These are phyloP conservation scores for Yarrowia alimentaria DNA, from an alignment of 805 yeast species.

Conservation along the genomic window DNA sequence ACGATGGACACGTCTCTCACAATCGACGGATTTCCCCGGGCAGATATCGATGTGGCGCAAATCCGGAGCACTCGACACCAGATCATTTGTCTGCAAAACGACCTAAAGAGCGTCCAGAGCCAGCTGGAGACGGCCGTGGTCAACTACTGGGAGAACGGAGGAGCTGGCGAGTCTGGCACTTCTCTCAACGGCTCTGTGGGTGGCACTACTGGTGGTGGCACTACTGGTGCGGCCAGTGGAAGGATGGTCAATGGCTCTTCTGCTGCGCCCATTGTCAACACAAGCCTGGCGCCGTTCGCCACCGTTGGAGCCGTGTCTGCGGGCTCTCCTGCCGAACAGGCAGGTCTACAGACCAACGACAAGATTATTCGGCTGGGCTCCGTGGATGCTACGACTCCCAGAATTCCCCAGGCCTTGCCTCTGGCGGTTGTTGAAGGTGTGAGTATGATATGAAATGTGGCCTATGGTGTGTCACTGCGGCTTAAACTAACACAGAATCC, in stretches of 20 bases:
- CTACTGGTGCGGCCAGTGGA: neutral
- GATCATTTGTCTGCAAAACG: slow-evolving; percentile 69
- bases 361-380: slow-evolving; percentile 53
- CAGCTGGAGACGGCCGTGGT: slow-evolving; percentile 50
- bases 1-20: slow-evolving; percentile 67
- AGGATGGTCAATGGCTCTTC: too few relatives aligned
- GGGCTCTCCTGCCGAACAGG: slow-evolving; percentile 55
- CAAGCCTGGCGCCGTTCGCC: slow-evolving; percentile 38
- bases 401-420: slow-evolving; percentile 10
- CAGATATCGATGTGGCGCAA: slow-evolving; percentile 75
- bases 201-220: too few relatives aligned
- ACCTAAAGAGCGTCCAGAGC: slow-evolving; percentile 51
- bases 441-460: slow-evolving; percentile 9
- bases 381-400: slow-evolving; percentile 53
- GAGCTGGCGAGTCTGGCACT: slow-evolving; percentile 19
- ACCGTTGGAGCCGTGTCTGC: slow-evolving; percentile 49
- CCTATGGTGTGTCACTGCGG: too few relatives aligned
- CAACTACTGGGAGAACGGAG: slow-evolving; percentile 37
- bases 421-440: slow-evolving; percentile 9
- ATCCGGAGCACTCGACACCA: slow-evolving; percentile 60
- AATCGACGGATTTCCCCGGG: slow-evolving; percentile 79
- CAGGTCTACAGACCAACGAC: slow-evolving; percentile 60
- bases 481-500: slow-evolving; percentile 15
- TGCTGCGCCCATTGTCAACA: too few relatives aligned
- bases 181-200: neutral